A percentile compares a stretch with the other conserved stretches of the same genome.
These are phyloP conservation scores for Athelia sp. DNA, from an alignment of 1,284 basidiomycete species.

Conservation along the genomic window DNA sequence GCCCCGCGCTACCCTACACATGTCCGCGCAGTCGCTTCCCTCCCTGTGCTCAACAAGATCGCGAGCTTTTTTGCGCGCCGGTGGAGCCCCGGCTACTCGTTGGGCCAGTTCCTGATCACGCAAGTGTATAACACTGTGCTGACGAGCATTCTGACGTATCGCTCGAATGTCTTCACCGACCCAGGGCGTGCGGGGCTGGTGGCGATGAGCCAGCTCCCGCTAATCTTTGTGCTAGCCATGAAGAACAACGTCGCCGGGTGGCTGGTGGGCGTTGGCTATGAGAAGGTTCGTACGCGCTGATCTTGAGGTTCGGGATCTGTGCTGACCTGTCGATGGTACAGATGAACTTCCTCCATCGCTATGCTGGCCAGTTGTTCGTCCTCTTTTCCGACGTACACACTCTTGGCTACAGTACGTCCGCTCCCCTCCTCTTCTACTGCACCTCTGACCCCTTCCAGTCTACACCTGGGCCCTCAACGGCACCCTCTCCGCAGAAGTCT, in stretches of 20 bases:
- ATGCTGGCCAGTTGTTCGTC: conserved; percentile 61
- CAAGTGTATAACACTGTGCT: conserved; percentile 43
- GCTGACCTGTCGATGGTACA: conserved; percentile 22
- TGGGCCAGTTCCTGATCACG: conserved; percentile 46
- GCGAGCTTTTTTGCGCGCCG: conserved; percentile 31
- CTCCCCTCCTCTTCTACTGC: background rate
- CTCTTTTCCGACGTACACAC: conserved; percentile 63
- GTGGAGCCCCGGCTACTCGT: conserved; percentile 43
- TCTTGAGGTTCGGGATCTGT: background rate
- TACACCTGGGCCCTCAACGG: conserved; percentile 51
- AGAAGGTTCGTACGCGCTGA: conserved; percentile 46
- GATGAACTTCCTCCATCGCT: conserved; percentile 79
- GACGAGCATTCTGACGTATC: conserved; percentile 45
- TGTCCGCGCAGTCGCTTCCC: conserved; percentile 25
- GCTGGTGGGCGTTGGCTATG: conserved; percentile 67
- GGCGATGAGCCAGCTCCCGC: conserved; percentile 63
- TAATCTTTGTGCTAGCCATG: conserved; percentile 62
- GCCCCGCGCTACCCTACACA: background rate
- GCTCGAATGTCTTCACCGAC: conserved; percentile 50
- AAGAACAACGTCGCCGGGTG: conserved; percentile 71
- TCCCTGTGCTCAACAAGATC: conserved; percentile 38
- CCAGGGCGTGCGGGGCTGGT: conserved; percentile 56
- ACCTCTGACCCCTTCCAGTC: conserved; percentile 32
- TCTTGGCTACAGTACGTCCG: conserved; percentile 49
- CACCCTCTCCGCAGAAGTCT: conserved; percentile 30